Percentiles rank a stretch among this genome's conserved stretches.
Conservation (phyloP, 225 moss, liverwort and hornwort species). For the Physcomitrium patens region DNA sequence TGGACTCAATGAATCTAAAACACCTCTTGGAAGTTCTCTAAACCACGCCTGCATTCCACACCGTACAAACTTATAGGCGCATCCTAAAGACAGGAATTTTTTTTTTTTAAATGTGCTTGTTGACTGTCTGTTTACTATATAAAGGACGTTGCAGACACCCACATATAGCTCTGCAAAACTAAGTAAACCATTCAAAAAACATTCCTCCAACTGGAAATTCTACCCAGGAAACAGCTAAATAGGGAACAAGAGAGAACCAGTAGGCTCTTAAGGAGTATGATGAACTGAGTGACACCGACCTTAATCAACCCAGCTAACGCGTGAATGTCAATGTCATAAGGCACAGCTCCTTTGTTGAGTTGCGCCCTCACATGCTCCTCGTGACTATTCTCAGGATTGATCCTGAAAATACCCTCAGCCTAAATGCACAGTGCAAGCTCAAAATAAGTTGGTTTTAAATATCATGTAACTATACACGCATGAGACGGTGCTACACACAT, state of each 20-base stretch:
- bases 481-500: neutral
- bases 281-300: conserved; percentile 41
- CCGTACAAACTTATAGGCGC: neutral
- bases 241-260: neutral
- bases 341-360: conserved; percentile 90
- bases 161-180: too few species aligned
- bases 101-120: too few species aligned
- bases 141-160: too few species aligned
- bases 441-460: neutral
- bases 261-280: neutral
- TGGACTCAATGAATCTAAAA: conserved; percentile 80
- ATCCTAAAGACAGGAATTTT: too few species aligned
- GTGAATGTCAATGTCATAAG: conserved; percentile 90
- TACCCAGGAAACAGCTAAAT: neutral
- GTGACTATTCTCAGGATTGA: conserved; percentile 94
- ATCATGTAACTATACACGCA: neutral
- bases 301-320: conserved; percentile 94
- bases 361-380: conserved; percentile 96
- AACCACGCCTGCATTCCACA: conserved; percentile 84
- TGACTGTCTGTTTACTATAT: too few species aligned
- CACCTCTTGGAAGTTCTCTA: conserved; percentile 90
- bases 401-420: conserved; percentile 99
- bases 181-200: too few species aligned
- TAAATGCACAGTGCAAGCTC: conserved; percentile 31
- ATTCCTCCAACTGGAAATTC: too few species aligned